phyloP scores from a whole-genome alignment of 768 basidiomycete species.

The Tulasnella sp. region DNA sequence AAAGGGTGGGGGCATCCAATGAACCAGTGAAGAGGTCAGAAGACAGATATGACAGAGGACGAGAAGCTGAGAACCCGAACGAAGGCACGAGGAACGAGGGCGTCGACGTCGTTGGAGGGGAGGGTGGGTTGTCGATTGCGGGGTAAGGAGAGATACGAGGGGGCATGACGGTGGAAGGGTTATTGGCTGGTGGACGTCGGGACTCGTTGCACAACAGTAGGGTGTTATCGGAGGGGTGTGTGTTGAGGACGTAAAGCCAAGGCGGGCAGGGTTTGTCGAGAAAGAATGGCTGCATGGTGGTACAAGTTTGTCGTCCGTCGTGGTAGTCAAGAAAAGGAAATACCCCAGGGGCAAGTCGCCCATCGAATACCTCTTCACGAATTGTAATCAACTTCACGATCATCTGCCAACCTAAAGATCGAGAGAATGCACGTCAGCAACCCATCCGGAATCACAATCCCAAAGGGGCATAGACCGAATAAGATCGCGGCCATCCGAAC shows the following conservation, averaged over 20 bases:
- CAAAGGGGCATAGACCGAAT: background rate
- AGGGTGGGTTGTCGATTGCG: background rate
- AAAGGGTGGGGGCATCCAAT: background rate
- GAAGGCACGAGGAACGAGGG: background rate
- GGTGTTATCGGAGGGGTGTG: no score
- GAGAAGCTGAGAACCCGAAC: background rate
- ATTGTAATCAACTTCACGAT: slow-evolving; percentile 13
- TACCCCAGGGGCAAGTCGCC: no score
- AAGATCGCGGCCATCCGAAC: background rate
- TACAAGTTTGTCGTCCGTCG: no score
- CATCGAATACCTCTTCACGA: background rate
- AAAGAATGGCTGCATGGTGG: no score
- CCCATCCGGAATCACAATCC: background rate
- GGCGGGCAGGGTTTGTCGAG: no score
- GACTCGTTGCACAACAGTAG: no score
- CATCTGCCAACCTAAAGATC: slow-evolving; percentile 10
- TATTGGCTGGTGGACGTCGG: no score
- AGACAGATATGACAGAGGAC: background rate
- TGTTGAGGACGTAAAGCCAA: no score
- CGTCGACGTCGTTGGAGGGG: background rate
- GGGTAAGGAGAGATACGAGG: background rate
- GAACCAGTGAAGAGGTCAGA: background rate
- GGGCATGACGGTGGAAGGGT: background rate
- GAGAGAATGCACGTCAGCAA: slow-evolving; percentile 1
- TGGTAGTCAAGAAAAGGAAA: no score